A percentile compares a stretch with the other conserved stretches of the same genome.
Conservation (phyloP, 495 filamentous ascomycete genomes). For the Talaromyces liani region DNA sequence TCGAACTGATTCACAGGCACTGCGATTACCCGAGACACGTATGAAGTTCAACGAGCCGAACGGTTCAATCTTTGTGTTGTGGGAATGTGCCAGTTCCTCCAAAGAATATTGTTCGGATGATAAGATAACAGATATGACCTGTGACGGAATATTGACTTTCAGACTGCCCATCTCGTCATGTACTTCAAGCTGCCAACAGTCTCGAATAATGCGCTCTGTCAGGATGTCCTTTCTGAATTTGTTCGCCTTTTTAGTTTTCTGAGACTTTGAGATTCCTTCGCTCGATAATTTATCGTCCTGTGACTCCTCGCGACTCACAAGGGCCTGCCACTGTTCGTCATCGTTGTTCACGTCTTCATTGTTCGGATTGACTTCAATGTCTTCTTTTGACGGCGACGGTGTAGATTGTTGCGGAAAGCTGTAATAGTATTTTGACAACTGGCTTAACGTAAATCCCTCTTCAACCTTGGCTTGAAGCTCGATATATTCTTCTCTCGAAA, state of each 20-base stretch:
- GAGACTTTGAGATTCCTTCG: slow-evolving; percentile 8
- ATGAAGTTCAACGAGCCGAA: slow-evolving; percentile 26
- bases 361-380: not conserved
- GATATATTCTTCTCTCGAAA: slow-evolving; percentile 21
- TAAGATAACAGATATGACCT: slow-evolving; percentile 20
- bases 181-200: slow-evolving; percentile 35
- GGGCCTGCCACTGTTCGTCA: not conserved
- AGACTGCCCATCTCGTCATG: slow-evolving; percentile 33
- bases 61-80: slow-evolving; percentile 35
- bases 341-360: not conserved
- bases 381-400: not conserved
- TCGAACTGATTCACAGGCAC: slow-evolving; percentile 28
- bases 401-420: not conserved
- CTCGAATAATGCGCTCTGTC: slow-evolving; percentile 32
- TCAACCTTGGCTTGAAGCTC: slow-evolving; percentile 19
- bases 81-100: slow-evolving; percentile 32
- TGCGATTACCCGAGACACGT: slow-evolving; percentile 31
- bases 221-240: slow-evolving; percentile 25
- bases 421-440: slow-evolving; percentile 26
- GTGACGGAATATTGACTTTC: slow-evolving; percentile 27
- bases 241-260: slow-evolving; percentile 6
- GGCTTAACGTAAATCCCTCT: slow-evolving; percentile 26
- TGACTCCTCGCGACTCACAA: not conserved
- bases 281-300: not conserved
- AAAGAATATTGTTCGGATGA: slow-evolving; percentile 32